phyloP scores from a whole-genome alignment of 768 basidiomycete genomes.

The Boletus sp. region DNA sequence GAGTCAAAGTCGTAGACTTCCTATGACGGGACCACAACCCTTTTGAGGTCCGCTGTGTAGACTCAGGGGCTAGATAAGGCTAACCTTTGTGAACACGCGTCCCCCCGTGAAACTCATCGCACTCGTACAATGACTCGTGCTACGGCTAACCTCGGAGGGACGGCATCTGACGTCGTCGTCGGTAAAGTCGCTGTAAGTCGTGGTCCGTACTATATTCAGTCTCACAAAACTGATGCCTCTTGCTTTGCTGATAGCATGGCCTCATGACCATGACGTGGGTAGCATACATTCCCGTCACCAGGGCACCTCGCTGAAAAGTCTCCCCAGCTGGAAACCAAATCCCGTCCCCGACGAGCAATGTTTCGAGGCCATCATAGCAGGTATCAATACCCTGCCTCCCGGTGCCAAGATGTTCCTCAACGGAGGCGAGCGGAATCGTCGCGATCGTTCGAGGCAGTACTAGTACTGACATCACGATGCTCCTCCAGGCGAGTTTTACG shows the following conservation, averaged over 20 bases:
- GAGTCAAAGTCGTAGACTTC: no score
- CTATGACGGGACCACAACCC: no score
- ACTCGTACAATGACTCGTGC: conserved; percentile 26
- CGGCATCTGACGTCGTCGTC: conserved; percentile 36
- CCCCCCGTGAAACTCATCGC: not conserved
- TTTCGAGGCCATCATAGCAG: conserved; percentile 60
- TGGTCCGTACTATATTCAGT: not conserved
- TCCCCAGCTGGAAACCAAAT: conserved; percentile 40
- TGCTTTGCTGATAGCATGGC: conserved; percentile 38
- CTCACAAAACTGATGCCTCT: not conserved
- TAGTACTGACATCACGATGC: not conserved
- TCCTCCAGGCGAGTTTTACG: conserved; percentile 56
- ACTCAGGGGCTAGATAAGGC: no score
- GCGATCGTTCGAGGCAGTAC: not conserved
- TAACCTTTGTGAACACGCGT: not conserved
- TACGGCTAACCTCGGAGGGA: conserved; percentile 38
- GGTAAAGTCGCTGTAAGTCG: conserved; percentile 38
- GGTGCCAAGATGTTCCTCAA: conserved; percentile 52
- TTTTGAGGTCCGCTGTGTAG: no score
- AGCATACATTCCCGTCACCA: not conserved
- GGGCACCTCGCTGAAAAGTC: not conserved
- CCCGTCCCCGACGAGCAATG: conserved; percentile 55
- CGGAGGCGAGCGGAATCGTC: conserved; percentile 34
- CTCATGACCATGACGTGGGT: conserved; percentile 58
- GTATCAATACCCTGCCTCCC: conserved; percentile 40